Conservation (phyloP, 805 yeast genomes). For the Yamadazyma laniorum region DNA sequence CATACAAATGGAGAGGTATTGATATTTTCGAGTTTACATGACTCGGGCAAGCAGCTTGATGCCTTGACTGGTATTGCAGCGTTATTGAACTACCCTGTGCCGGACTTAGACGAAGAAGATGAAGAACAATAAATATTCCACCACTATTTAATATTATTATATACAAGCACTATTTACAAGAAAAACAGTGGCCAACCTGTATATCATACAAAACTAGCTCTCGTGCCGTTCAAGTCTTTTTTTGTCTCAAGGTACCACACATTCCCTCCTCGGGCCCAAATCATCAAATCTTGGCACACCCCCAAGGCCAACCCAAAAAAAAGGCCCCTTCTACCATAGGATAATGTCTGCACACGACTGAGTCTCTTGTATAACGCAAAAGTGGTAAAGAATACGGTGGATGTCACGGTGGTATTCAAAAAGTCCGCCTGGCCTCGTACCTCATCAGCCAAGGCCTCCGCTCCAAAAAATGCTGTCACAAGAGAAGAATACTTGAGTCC, state of each 20-base stretch:
- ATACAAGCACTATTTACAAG: conserved; percentile 3
- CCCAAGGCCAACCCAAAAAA: conserved; percentile 62
- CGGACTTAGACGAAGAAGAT: conserved; percentile 55
- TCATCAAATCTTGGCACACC: conserved; percentile 60
- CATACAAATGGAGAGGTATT: conserved; percentile 72
- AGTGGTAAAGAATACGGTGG: conserved; percentile 48
- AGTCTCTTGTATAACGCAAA: conserved; percentile 49
- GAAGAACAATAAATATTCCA: conserved; percentile 6
- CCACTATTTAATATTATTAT: background rate
- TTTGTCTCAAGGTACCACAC: conserved; percentile 69
- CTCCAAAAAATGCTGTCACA: conserved; percentile 51
- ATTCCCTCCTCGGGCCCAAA: conserved; percentile 56
- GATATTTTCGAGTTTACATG: conserved; percentile 81
- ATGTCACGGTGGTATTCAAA: conserved; percentile 59
- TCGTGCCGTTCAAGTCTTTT: too few species aligned
- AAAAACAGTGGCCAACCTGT: too few species aligned
- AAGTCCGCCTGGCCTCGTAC: conserved; percentile 55
- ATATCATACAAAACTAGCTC: too few species aligned
- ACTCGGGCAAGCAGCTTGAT: conserved; percentile 84
- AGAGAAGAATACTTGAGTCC: conserved; percentile 38
- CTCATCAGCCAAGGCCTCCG: conserved; percentile 62
- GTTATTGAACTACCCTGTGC: conserved; percentile 76
- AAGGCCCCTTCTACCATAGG: conserved; percentile 50
- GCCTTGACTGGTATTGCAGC: conserved; percentile 91
- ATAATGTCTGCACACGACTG: conserved; percentile 41